Evolutionary conservation across 306 rosid species (phyloP).

Genomic region (Fragaria nilgerrensis): DNA sequence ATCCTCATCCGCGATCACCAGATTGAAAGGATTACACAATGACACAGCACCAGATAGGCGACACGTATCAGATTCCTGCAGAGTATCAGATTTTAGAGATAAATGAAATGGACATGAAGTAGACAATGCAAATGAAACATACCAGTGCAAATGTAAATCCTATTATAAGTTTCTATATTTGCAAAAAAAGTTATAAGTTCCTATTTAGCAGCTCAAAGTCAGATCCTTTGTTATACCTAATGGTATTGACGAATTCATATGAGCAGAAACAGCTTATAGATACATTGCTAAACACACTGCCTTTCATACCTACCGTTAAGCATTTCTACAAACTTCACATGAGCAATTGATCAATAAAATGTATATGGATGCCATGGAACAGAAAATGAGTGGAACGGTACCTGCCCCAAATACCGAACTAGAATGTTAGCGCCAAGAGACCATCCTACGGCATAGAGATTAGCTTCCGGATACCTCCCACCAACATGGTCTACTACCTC

Average conservation of each 20-base stretch:
- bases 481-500: constrained; percentile 81
- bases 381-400: constrained; percentile 16
- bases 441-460: constrained; percentile 89
- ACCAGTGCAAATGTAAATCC: background rate
- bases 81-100: constrained; percentile 22
- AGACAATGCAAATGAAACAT: background rate
- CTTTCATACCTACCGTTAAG: background rate
- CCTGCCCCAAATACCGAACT: constrained; percentile 88
- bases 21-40: constrained; percentile 91
- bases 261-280: background rate
- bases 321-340: background rate
- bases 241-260: background rate
- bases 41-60: constrained; percentile 95
- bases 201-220: background rate
- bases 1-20: constrained; percentile 83
- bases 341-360: background rate
- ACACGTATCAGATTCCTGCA: constrained; percentile 65
- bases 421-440: constrained; percentile 97
- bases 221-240: background rate
- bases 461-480: constrained; percentile 60
- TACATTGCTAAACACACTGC: background rate
- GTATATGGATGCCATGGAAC: background rate
- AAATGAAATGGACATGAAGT: constrained; percentile 17
- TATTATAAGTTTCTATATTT: background rate
- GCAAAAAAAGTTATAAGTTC: background rate